Evolutionary conservation across 1,139 yeast species (phyloP).

Genomic region (Geotrichum klebahnii): DNA sequence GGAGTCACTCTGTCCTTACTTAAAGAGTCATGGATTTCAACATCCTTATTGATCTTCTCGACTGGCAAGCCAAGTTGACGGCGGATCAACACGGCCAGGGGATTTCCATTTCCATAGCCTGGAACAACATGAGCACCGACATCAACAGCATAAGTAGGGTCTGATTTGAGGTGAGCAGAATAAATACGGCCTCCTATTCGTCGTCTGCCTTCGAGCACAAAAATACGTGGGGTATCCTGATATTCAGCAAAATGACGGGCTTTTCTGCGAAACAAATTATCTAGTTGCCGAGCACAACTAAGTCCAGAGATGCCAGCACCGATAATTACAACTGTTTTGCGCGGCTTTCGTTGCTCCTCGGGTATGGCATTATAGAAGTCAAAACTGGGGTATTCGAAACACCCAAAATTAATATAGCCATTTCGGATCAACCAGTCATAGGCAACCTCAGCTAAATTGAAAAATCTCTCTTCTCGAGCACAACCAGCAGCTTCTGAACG

Average conservation of each 20-base stretch:
- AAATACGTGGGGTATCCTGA: slow-evolving; percentile 42
- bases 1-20: slow-evolving; percentile 35
- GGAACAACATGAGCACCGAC: slow-evolving; percentile 44
- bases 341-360: slow-evolving; percentile 35
- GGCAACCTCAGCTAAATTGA: slow-evolving; percentile 43
- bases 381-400: slow-evolving; percentile 35
- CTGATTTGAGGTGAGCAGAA: slow-evolving; percentile 39
- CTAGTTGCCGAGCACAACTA: slow-evolving; percentile 44
- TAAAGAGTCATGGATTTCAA: slow-evolving; percentile 36
- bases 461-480: slow-evolving; percentile 42
- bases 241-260: slow-evolving; percentile 38
- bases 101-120: slow-evolving; percentile 45
- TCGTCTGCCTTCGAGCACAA: slow-evolving; percentile 42
- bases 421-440: slow-evolving; percentile 43
- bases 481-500: slow-evolving; percentile 46
- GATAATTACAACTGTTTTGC: slow-evolving; percentile 40
- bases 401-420: slow-evolving; percentile 46
- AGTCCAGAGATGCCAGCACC: slow-evolving; percentile 48
- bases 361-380: slow-evolving; percentile 24
- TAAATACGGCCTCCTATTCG: slow-evolving; percentile 46
- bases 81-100: slow-evolving; percentile 41
- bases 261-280: slow-evolving; percentile 38
- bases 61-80: slow-evolving; percentile 44
- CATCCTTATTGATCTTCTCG: slow-evolving; percentile 33
- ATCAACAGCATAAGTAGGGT: slow-evolving; percentile 36